Conservation (phyloP, 495 filamentous ascomycete species). For the Collariella sp. region DNA sequence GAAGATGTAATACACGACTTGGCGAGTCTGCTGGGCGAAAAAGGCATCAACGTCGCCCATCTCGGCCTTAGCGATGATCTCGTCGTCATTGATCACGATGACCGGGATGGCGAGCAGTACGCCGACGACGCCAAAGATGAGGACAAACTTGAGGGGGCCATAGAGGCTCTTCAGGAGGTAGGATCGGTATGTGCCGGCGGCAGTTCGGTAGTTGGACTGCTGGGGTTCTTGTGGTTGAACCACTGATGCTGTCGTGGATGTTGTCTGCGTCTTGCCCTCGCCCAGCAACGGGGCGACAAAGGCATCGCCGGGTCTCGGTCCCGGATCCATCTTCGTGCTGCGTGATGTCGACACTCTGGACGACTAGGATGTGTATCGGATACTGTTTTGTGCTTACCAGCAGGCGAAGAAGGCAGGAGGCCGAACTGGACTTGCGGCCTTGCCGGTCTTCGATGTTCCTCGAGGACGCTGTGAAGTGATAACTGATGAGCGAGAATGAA, state of each 20-base stretch:
- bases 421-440: too few relatives aligned
- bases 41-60: neutral
- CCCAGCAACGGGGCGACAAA: conserved; percentile 1
- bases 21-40: conserved; percentile 1
- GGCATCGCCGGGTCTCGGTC: neutral
- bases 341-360: neutral
- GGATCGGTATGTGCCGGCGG: neutral
- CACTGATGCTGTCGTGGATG: neutral
- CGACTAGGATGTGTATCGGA: too few relatives aligned
- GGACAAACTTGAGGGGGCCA: conserved; percentile 8
- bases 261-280: neutral
- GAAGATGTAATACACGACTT: conserved; percentile 19
- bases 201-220: conserved; percentile 1
- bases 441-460: too few relatives aligned
- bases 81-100: conserved; percentile 7
- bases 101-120: conserved; percentile 12
- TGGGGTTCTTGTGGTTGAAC: neutral
- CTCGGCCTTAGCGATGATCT: conserved; percentile 4
- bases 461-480: too few relatives aligned
- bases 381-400: too few relatives aligned
- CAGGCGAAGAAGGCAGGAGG: too few relatives aligned
- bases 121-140: conserved; percentile 10
- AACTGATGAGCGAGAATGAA: too few relatives aligned
- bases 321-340: neutral
- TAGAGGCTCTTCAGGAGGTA: conserved; percentile 4